A percentile compares a stretch with the other conserved stretches of the same genome.
These are phyloP conservation scores for Pythium aristosporum DNA, from an alignment of 352 stramenopile genomes.

Conservation along the genomic window DNA sequence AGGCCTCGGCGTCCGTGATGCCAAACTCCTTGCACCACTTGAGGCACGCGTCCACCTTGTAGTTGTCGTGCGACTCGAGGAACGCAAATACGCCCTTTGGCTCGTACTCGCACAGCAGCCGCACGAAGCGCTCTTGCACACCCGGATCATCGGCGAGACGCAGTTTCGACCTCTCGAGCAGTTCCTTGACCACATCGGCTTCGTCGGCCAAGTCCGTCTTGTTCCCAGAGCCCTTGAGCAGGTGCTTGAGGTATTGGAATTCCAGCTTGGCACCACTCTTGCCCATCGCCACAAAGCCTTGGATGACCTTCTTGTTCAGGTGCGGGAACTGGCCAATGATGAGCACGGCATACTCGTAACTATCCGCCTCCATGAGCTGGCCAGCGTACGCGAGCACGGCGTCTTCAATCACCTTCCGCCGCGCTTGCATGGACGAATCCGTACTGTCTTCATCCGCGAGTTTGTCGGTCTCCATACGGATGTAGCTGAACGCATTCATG, in stretches of 20 bases:
- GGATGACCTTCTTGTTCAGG: constrained; percentile 85
- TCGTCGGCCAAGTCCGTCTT: constrained; percentile 64
- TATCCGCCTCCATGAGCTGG: constrained; percentile 88
- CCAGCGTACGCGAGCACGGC: constrained; percentile 72
- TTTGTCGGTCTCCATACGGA: constrained; percentile 56
- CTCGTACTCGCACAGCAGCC: constrained; percentile 77
- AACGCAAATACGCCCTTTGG: constrained; percentile 76
- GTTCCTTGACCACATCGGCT: constrained; percentile 72
- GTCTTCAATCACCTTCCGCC: constrained; percentile 72
- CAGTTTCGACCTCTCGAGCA: constrained; percentile 79
- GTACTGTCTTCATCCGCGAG: constrained; percentile 44
- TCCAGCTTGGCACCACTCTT: constrained; percentile 76
- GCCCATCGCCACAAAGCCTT: constrained; percentile 80
- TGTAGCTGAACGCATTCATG: constrained; percentile 85
- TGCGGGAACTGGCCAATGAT: constrained; percentile 86
- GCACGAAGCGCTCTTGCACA: constrained; percentile 84
- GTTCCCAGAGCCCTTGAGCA: constrained; percentile 62
- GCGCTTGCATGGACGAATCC: constrained; percentile 30
- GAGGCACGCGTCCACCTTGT: constrained; percentile 84
- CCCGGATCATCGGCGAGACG: constrained; percentile 77
- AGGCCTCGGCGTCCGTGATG: constrained; percentile 88
- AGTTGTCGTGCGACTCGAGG: constrained; percentile 83
- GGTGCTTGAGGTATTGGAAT: constrained; percentile 78
- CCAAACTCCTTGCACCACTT: constrained; percentile 83
- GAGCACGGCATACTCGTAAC: constrained; percentile 84